phyloP scores from a whole-genome alignment of 164 flowering plant genomes.

The Platanus orientalis region DNA sequence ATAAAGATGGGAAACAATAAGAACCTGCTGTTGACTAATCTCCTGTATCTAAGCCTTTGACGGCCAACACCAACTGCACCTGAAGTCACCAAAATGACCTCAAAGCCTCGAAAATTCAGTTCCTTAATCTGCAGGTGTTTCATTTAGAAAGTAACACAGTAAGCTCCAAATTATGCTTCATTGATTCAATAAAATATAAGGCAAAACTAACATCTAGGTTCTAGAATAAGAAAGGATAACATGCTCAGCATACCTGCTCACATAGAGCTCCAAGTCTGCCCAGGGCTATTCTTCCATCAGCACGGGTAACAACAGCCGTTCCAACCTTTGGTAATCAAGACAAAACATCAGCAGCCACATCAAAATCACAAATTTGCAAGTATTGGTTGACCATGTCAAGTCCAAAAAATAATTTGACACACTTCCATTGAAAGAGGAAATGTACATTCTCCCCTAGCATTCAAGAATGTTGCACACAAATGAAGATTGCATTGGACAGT shows the following conservation, averaged over 20 bases:
- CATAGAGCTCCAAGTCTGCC: constrained; percentile 91
- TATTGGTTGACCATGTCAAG: background rate
- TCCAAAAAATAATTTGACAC: background rate
- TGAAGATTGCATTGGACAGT: background rate
- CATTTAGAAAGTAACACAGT: background rate
- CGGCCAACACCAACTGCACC: constrained; percentile 99
- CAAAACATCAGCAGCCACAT: constrained; percentile 9
- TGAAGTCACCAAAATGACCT: constrained; percentile 88
- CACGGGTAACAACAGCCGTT: constrained; percentile 80
- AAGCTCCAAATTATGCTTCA: background rate
- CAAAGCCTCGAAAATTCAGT: constrained; percentile 62
- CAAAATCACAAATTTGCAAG: background rate
- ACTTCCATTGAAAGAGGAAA: background rate
- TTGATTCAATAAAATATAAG: background rate
- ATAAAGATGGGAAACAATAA: background rate
- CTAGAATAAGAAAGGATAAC: background rate
- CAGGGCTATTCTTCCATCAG: constrained; percentile 79
- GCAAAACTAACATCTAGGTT: background rate
- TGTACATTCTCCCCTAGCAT: no score
- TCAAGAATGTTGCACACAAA: background rate
- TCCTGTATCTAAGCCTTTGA: constrained; percentile 88
- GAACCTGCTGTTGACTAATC: constrained; percentile 87
- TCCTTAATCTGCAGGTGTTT: constrained; percentile 64
- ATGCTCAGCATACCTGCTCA: constrained; percentile 58
- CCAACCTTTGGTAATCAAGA: constrained; percentile 53